A percentile compares a stretch with the other conserved stretches of the same genome.
Evolutionary conservation across 2,329 filamentous ascomycete species (phyloP).

Genomic region (Byssochlamys sp.): DNA sequence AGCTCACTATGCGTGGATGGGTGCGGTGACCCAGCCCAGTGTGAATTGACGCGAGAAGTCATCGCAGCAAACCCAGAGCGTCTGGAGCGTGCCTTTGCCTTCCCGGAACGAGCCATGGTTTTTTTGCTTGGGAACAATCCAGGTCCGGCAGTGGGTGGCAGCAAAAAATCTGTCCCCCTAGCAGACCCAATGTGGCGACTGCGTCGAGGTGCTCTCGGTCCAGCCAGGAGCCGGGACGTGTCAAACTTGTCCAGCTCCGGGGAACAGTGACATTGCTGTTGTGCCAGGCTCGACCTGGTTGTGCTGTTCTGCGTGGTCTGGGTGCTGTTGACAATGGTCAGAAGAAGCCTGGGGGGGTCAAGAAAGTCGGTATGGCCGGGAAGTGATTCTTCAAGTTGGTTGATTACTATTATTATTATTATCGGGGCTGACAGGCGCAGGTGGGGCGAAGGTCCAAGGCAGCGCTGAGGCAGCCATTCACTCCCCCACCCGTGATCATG

Average conservation of each 20-base stretch:
- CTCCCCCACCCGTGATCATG: neutral
- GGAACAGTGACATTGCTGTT: neutral
- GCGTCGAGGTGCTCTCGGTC: neutral
- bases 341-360: neutral
- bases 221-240: neutral
- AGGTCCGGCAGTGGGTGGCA: neutral
- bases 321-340: neutral
- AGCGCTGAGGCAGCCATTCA: neutral
- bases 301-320: neutral
- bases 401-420: too few species aligned
- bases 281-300: neutral
- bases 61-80: conserved; percentile 1
- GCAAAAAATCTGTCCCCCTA: neutral
- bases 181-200: neutral
- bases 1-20: conserved; percentile 1
- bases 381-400: too few species aligned
- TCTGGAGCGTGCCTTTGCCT: conserved; percentile 14
- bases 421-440: neutral
- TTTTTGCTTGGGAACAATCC: neutral
- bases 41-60: neutral
- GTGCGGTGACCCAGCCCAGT: conserved; percentile 8
- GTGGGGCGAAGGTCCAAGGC: neutral
- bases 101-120: conserved; percentile 18
- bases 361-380: too few species aligned
- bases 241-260: neutral